A percentile compares a stretch with the other conserved stretches of the same genome.
These are phyloP conservation scores for Cyberlindnera mycetangii DNA, from an alignment of 805 yeast genomes.

Conservation along the genomic window DNA sequence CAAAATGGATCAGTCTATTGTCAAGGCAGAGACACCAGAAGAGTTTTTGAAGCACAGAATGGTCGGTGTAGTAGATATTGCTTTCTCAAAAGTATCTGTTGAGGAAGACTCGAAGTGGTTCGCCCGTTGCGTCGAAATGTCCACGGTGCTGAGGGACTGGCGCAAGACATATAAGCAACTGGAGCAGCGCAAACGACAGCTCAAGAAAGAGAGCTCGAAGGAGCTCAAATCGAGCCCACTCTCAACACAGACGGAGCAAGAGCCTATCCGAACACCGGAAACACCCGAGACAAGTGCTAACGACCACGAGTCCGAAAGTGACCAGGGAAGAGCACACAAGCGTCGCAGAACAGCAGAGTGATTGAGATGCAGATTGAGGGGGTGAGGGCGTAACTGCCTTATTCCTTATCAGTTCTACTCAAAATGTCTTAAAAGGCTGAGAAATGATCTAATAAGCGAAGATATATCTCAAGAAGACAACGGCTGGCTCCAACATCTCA, in stretches of 20 bases:
- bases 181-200: conserved; percentile 26
- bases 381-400: no score
- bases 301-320: conserved; percentile 13
- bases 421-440: no score
- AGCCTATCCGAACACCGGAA: background rate
- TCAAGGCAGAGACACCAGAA: no score
- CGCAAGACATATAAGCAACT: conserved; percentile 27
- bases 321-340: conserved; percentile 3
- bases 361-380: background rate
- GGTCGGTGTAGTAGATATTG: background rate
- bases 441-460: no score
- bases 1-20: no score
- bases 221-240: background rate
- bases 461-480: no score
- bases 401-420: no score
- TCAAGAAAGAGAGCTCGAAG: conserved; percentile 13
- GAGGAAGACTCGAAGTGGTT: conserved; percentile 20
- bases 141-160: conserved; percentile 21
- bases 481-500: no score
- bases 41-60: no score
- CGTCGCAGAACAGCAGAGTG: conserved; percentile 9
- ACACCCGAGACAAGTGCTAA: conserved; percentile 9
- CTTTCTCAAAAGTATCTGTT: conserved; percentile 4
- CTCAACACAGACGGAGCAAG: background rate
- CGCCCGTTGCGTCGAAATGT: conserved; percentile 15